Evolutionary conservation across 2,329 filamentous ascomycete genomes (phyloP), one percentile per base, ranked within the genome.

Genomic region (Septoria linicola): DNA sequence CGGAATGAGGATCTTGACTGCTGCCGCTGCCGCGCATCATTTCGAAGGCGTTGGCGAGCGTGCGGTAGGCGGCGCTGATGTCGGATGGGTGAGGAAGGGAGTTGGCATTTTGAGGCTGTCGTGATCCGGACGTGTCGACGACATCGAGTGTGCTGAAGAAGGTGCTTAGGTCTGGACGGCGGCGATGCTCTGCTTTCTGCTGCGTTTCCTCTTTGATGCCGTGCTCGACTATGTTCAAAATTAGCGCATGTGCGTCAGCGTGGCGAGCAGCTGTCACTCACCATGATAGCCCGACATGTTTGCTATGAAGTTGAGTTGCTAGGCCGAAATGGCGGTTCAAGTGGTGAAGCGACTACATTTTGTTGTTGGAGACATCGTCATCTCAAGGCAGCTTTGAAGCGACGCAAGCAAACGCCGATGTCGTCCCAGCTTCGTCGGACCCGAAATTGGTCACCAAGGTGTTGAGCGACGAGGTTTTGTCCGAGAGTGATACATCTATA

Each of bases 91-190:
- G 75, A 1, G 82, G 82, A 0, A 81, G 66, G 1, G 82, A 79
- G 66, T 84, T 70, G n/a, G 73, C 71, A 61, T 83, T 80, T 47
- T 75, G 74, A 41, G 70, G 68, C 20, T 63, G 62, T 36, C 77
- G 78, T 20, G 72, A 59, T 63, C 78, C 74, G 23, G 76, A 78
- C 7, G 78, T 81, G 54, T 78, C 75, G 23, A 77, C 72, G 50
- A 82, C 76, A 60, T 83, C 79, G 53, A 85, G 78, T 37, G 79
- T 78, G 51, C 77, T 76, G 71, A 84, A 84, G 73, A 85, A 85
- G 61, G 81, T 82, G 34, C 78, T 81, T 34, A 85, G 76, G 66
- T 85, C 82, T 21, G 82, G 82, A 44, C 81, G 78, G 57, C 80
- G 80, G 14, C 70, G 69, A 19, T 20, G 14, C 21, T 36, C 32